Evolutionary conservation across 768 basidiomycete species (phyloP), one percentile per base, ranked within the genome.

Genomic region (Lentinus tigrinus): DNA sequence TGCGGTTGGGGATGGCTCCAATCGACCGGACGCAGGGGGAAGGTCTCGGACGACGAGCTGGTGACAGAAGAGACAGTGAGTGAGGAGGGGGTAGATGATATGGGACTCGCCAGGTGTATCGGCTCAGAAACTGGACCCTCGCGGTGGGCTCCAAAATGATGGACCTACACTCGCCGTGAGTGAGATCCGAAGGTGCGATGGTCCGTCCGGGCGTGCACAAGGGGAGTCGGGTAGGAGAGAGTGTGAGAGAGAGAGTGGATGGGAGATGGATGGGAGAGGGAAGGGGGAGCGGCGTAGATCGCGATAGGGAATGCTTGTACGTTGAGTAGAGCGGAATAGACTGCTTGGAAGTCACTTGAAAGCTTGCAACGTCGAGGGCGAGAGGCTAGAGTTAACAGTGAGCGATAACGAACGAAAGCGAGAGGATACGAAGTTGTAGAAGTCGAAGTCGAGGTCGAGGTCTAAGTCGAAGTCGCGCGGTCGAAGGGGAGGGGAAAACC

Each of bases 111-210:
- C 55, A 9, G 28, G 11, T 13, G 17, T 39, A 39, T 13, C 11
- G 19, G 9, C 31, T 3, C 38, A n/a, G n/a, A 19, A 13, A 10
- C 23, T 28, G 23, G 51, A 28, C 56, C 56, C 56, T 57, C 49
- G 56, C 56, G 56, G 56, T 57, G 56, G 56, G 56, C 56, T 57
- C 56, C 56, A 57, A 43, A 7, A 27, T 57, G 49, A 57, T 57
- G 26, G 31, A 31, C 31, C 31, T 31, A 1, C 1, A 1, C 31
- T 7, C 31, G 11, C 7, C 7, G 31, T 31, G 31, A 6, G 31
- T 31, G 31, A 6, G 31, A 11, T 31, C 31, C 31, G 31, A 31
- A 31, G 31, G 31, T 31, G 31, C 31, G 31, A 31, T 1, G 31
- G 3, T 31, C 28, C 31, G 31, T 31, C 31, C 11, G 31, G 31